phyloP scores from a whole-genome alignment of 2,329 filamentous ascomycete genomes.

The Cordyceps cicadae region DNA sequence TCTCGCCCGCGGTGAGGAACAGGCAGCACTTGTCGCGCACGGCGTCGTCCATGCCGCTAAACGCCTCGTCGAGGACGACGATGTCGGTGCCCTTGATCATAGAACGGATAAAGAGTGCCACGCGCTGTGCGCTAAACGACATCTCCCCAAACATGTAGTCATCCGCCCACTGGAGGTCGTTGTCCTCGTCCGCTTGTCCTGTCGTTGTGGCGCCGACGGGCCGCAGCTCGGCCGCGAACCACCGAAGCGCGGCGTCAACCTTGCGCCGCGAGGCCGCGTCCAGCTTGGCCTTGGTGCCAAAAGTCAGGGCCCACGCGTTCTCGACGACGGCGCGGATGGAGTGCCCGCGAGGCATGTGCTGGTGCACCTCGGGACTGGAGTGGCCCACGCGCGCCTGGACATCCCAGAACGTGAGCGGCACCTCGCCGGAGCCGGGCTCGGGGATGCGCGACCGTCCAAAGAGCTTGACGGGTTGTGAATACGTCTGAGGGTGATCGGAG shows the following conservation, averaged over 20 bases:
- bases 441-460: slow-evolving; percentile 79
- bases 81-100: slow-evolving; percentile 74
- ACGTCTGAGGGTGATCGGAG: slow-evolving; percentile 92
- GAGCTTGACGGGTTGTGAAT: slow-evolving; percentile 76
- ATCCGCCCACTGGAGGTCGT: slow-evolving; percentile 54
- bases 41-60: slow-evolving; percentile 73
- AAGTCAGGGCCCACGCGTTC: slow-evolving; percentile 86
- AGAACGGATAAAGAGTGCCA: slow-evolving; percentile 75
- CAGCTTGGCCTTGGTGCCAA: slow-evolving; percentile 61
- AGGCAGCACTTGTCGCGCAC: slow-evolving; percentile 80
- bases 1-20: slow-evolving; percentile 63
- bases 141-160: slow-evolving; percentile 62
- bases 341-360: slow-evolving; percentile 76
- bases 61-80: slow-evolving; percentile 79
- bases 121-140: slow-evolving; percentile 73
- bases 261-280: slow-evolving; percentile 45
- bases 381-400: slow-evolving; percentile 86
- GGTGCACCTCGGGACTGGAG: slow-evolving; percentile 87
- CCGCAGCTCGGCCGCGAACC: slow-evolving; percentile 74
- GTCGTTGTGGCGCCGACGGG: slow-evolving; percentile 29
- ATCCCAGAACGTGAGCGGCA: slow-evolving; percentile 84
- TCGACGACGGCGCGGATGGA: slow-evolving; percentile 68
- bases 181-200: slow-evolving; percentile 12
- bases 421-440: slow-evolving; percentile 53
- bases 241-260: slow-evolving; percentile 62